Conservation (phyloP, 805 yeast species). For the Saturnispora gosingensis region DNA sequence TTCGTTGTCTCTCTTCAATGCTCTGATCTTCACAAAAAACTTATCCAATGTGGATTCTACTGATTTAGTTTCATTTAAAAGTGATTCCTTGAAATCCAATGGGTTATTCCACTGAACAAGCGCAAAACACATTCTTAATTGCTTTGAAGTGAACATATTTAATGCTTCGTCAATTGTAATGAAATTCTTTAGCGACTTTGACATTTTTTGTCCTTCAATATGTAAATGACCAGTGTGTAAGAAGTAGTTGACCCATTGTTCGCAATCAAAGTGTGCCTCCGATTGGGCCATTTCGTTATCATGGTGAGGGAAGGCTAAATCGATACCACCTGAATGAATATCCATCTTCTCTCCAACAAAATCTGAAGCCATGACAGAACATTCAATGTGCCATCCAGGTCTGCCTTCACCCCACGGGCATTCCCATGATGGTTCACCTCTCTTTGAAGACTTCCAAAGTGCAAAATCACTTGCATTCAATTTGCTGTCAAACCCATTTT, state of each 20-base stretch:
- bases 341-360: slow-evolving; percentile 78
- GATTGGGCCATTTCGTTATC: slow-evolving; percentile 97
- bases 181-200: slow-evolving; percentile 88
- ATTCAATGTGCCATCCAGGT: slow-evolving; percentile 99
- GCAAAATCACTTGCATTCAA: slow-evolving; percentile 82
- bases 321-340: slow-evolving; percentile 95
- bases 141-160: slow-evolving; percentile 60
- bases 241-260: slow-evolving; percentile 96
- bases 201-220: slow-evolving; percentile 98
- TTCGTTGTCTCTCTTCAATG: slow-evolving; percentile 58
- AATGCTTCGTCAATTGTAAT: slow-evolving; percentile 91
- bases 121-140: slow-evolving; percentile 84
- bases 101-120: slow-evolving; percentile 88
- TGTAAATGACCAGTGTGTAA: slow-evolving; percentile 96
- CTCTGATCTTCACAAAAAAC: slow-evolving; percentile 82
- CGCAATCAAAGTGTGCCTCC: slow-evolving; percentile 82
- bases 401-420: slow-evolving; percentile 97
- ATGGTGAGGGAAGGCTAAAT: slow-evolving; percentile 97
- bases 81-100: slow-evolving; percentile 79
- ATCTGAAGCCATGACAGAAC: slow-evolving; percentile 97
- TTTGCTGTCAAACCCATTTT: slow-evolving; percentile 41
- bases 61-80: slow-evolving; percentile 68
- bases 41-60: slow-evolving; percentile 68
- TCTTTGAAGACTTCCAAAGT: slow-evolving; percentile 91
- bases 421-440: slow-evolving; percentile 95